Conservation (phyloP, 2,329 filamentous ascomycete genomes). For the Septoria petroselini region DNA sequence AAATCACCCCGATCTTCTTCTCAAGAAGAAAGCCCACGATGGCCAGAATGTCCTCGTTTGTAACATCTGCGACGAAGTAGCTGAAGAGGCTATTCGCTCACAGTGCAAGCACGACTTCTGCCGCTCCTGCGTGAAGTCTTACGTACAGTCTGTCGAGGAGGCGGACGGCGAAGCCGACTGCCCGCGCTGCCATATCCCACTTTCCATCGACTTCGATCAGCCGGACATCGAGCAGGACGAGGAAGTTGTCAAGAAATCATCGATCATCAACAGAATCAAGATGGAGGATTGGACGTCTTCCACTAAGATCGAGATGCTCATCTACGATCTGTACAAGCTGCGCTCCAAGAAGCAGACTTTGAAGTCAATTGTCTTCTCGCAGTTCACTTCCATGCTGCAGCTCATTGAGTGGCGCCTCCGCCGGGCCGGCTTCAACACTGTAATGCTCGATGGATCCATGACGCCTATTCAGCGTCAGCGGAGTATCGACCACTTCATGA, state of each 20-base stretch:
- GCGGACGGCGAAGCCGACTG: conserved; percentile 64
- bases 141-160: conserved; percentile 72
- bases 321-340: conserved; percentile 89
- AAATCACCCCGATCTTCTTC: conserved; percentile 88
- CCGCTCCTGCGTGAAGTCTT: conserved; percentile 73
- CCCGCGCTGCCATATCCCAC: conserved; percentile 83
- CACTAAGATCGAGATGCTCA: conserved; percentile 94
- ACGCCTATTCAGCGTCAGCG: conserved; percentile 84
- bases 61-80: conserved; percentile 92
- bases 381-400: conserved; percentile 96
- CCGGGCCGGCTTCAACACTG: conserved; percentile 94
- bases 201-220: conserved; percentile 90
- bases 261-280: conserved; percentile 97
- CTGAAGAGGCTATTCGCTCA: conserved; percentile 90
- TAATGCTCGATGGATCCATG: conserved; percentile 98
- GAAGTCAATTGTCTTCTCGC: conserved; percentile 96
- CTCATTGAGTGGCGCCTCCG: conserved; percentile 95
- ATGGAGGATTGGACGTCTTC: conserved; percentile 99
- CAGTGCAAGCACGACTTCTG: conserved; percentile 93
- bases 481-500: conserved; percentile 96
- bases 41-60: conserved; percentile 90
- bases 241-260: conserved; percentile 82
- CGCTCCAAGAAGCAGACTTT: conserved; percentile 88
- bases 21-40: conserved; percentile 81
- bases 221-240: conserved; percentile 93